Evolutionary conservation across 2,329 filamentous ascomycete genomes (phyloP), one percentile per base, ranked within the genome.

Genomic region (Colletotrichum incanum): DNA sequence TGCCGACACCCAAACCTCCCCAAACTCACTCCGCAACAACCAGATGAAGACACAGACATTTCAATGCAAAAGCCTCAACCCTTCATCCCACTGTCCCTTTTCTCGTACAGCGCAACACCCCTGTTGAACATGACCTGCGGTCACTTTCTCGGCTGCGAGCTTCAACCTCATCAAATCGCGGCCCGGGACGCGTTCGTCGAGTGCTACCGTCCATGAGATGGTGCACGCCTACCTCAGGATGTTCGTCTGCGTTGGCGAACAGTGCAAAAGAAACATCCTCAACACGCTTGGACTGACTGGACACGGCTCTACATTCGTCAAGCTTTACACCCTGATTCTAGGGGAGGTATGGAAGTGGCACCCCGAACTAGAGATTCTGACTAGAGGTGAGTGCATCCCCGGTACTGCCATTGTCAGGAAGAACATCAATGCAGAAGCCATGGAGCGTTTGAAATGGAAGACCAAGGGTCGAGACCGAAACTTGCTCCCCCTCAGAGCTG

Each of bases 181-280:
- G 61, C 61, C 9, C 23, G 34, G 5, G n/a, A 41, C 2, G 34
- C 23, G 7, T 63, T 63, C 23, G 61, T 54, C 49, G 39, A 39
- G 16, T 39, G 47, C 49, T 41, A 52, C 5, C 14, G n/a, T 74
- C 31, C 72, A 74, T 34, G 73, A 74, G 49, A 72, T 72, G 60
- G 64, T 62, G 16, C 73, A 72, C 58, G 67, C 60, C 3, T 74
- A 72, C 20, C 23, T 74, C 16, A 7, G 3, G 0, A 4, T 63
- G 2, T 74, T 72, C 16, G 9, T 60, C 23, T 74, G 67, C 37
- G 1, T 1, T 3, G 28, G 47, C 18, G 31, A 18, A n/a, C 54
- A 71, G 20, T 67, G 71, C 41, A 1, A n/a, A 3, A 23, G 43
- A 9, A 55, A 69, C 43, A 2, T 41, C 1, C 16, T 62, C 18